These are phyloP conservation scores for Nepenthes gracilis DNA, from an alignment of 148 eudicot genomes.

Conservation along the genomic window DNA sequence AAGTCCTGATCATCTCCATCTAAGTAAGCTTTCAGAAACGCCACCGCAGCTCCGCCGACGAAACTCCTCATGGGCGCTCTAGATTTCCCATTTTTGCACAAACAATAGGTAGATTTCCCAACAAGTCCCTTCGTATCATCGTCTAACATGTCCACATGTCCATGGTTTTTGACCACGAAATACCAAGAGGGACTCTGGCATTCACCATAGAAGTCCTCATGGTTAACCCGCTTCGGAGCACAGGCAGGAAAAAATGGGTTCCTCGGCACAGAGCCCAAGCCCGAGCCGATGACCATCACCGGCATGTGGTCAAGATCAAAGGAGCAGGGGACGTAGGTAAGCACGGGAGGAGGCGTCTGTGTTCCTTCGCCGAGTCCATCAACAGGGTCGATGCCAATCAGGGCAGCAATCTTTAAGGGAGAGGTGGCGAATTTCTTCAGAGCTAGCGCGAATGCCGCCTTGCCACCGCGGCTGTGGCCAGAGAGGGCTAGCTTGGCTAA, in stretches of 20 bases:
- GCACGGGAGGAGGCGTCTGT: constrained; percentile 60
- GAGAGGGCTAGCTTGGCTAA: constrained; percentile 39
- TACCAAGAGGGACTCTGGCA: constrained; percentile 47
- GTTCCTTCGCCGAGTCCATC: constrained; percentile 62
- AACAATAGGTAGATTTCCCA: constrained; percentile 43
- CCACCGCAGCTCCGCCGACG: constrained; percentile 65
- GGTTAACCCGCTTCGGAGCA: constrained; percentile 84
- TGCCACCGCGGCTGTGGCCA: constrained; percentile 86
- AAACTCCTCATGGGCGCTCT: constrained; percentile 80
- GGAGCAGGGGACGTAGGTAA: constrained; percentile 47
- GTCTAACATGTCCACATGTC: constrained; percentile 70
- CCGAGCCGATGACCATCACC: constrained; percentile 49
- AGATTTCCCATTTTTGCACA: constrained; percentile 62
- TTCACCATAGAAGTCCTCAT: constrained; percentile 51
- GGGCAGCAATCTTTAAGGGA: constrained; percentile 37
- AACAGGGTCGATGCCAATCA: constrained; percentile 78
- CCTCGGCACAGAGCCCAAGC: constrained; percentile 42
- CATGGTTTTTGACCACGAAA: constrained; percentile 59
- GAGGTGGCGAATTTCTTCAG: constrained; percentile 14
- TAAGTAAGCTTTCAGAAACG: constrained; percentile 56
- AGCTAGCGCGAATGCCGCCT: constrained; percentile 60
- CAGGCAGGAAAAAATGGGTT: constrained; percentile 63
- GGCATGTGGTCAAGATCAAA: constrained; percentile 38
- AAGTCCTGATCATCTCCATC: constrained; percentile 13
- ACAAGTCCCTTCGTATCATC: constrained; percentile 54